Conservation (phyloP, 2,329 filamentous ascomycete species). For the Aureobasidium zeae region DNA sequence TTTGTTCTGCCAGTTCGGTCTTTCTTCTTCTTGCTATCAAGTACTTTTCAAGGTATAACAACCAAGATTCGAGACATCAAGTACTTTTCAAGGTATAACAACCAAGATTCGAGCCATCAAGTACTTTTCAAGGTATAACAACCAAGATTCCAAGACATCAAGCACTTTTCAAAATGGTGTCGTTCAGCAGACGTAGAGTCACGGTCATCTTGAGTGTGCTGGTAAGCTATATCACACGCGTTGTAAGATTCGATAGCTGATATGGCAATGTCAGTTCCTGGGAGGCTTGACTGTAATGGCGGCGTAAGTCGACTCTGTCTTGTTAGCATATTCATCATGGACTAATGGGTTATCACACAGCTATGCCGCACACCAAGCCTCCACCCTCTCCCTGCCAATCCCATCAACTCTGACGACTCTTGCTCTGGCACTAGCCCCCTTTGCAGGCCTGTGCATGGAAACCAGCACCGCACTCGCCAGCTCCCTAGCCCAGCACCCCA, state of each 20-base stretch:
- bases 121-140: too few relatives aligned
- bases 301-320: slow-evolving; percentile 22
- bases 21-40: too few relatives aligned
- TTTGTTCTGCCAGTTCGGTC: too few relatives aligned
- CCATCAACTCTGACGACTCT: slow-evolving; percentile 33
- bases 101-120: too few relatives aligned
- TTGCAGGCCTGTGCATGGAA: slow-evolving; percentile 36
- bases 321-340: not conserved
- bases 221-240: slow-evolving; percentile 20
- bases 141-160: too few relatives aligned
- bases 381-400: slow-evolving; percentile 34
- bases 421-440: slow-evolving; percentile 34
- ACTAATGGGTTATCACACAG: slow-evolving; percentile 5
- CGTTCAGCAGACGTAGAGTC: slow-evolving; percentile 30
- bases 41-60: too few relatives aligned
- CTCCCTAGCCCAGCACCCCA: slow-evolving; percentile 22
- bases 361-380: slow-evolving; percentile 27
- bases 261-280: slow-evolving; percentile 32
- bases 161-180: slow-evolving; percentile 3
- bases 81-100: too few relatives aligned
- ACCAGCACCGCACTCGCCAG: slow-evolving; percentile 27
- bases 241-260: not conserved
- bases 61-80: too few relatives aligned
- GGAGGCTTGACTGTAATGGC: slow-evolving; percentile 33
- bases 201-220: slow-evolving; percentile 32